Evolutionary conservation across 495 filamentous ascomycete genomes (phyloP), one percentile per base, ranked within the genome.

Genomic region (Penicillium odoratum): DNA sequence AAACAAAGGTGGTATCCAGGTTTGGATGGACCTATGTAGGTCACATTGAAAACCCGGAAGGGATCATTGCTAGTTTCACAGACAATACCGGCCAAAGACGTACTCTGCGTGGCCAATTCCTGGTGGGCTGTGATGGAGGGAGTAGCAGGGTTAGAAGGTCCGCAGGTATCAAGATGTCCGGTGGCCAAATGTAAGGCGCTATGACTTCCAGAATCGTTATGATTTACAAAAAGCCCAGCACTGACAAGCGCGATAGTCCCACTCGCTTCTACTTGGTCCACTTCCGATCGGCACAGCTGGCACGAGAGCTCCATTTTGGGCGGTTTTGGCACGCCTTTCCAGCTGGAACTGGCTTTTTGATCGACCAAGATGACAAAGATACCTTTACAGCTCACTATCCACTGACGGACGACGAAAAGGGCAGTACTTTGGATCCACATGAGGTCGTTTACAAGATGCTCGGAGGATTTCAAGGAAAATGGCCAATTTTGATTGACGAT

Each of bases 331-430:
- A 46, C 13, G 43, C 43, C 9, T 46, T 46, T 26, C 7, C 7
- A 5, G 7, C 26, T 3, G 7, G 11, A 16, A 18, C 7, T 7
- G 43, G 43, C 3, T 46, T 46, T 13, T 9, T 46, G 16, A 46
- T 46, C 8, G n/a, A 46, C 7, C 43, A 46, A 26, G 43, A 46
- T 7, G 43, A 46, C 4, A 18, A 6, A 6, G 69, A 72, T 26
- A 72, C 68, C 21, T 74, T 51, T 31, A 74, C 71, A 26, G 59
- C 51, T 0, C 71, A 74, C 55, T 44, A 58, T n/a, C n/a, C n/a
- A n/a, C n/a, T n/a, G n/a, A n/a, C n/a, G n/a, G n/a, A n/a, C n/a
- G n/a, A n/a, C n/a, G n/a, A n/a, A n/a, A n/a, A n/a, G n/a, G n/a
- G n/a, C n/a, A n/a, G n/a, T n/a, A n/a, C n/a, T n/a, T n/a, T n/a